Base-by-base conservation (phyloP, 2,329 filamentous ascomycete species). In the Magnaporthiopsis incrustans region DNA sequence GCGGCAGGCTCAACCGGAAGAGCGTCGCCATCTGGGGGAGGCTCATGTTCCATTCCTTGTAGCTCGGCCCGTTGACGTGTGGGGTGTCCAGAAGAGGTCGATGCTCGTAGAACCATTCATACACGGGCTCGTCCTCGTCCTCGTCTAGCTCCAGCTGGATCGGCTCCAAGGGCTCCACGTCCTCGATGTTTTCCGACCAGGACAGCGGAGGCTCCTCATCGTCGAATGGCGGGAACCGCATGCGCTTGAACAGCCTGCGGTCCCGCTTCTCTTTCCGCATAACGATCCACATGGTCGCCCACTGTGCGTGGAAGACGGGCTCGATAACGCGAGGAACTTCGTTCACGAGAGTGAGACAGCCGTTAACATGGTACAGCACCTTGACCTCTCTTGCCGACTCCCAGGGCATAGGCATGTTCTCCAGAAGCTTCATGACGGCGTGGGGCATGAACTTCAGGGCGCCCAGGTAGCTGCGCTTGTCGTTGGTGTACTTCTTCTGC, bases 341-440 rank as follows among this genome's bases (percentile, higher is more conserved):
- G 75, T 99, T 99, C 71, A 99, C 96, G 64, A 99, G 79, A 1
- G 95, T 99, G 77, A 99, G 77, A 73, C 96, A 99, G 35, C 95
- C 95, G 72, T 99, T 99, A 71, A 98, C 93, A 73, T 99, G 95
- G 76, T 99, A 99, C 15, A 99, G 82, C 33, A 99, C 95, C 78
- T 98, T 98, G 67, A 99, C 96, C 73, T 99, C 95, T 67, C 93
- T 87, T 32, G 92, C 88, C 65, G 92, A 95, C 79, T 99, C 95
- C 95, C 95, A 99, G 0, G 95, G 95, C 95, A 99, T 99, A 4
- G 95, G 95, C 95, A 99, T 99, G 72, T 99, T 99, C 80, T 99
- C 95, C 64, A 99, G 77, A 30, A 99, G 83, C 81, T 99, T 99
- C 79, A 99, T 79, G 14, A 99, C 95, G 7, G 95, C 95, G 74